Conservation (phyloP, 2,329 filamentous ascomycete genomes). For the Verticillium longisporum region DNA sequence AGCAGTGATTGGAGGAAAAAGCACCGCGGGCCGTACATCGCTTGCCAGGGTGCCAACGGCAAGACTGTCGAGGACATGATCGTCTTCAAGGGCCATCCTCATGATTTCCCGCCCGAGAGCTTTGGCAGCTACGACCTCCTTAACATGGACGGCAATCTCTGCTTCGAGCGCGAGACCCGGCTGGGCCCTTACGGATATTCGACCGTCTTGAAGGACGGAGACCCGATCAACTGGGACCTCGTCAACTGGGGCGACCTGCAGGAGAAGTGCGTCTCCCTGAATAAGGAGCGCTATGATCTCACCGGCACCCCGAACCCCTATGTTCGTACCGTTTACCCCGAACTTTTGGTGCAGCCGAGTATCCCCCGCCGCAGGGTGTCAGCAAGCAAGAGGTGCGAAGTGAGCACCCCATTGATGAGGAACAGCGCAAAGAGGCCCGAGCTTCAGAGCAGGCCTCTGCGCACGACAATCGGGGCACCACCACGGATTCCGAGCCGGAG, state of each 20-base stretch:
- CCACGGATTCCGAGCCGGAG: background rate
- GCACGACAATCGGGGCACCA: background rate
- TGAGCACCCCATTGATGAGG: background rate
- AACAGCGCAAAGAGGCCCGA: background rate
- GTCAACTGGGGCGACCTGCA: slow-evolving; percentile 69
- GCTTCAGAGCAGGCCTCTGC: background rate
- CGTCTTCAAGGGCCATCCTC: slow-evolving; percentile 55
- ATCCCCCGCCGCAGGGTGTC: background rate
- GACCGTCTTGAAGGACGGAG: slow-evolving; percentile 35
- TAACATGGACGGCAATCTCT: slow-evolving; percentile 55
- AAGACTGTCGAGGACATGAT: slow-evolving; percentile 53
- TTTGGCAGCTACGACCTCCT: slow-evolving; percentile 58
- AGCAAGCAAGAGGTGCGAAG: background rate
- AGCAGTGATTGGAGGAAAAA: slow-evolving; percentile 49
- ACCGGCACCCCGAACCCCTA: slow-evolving; percentile 35
- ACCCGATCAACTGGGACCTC: slow-evolving; percentile 49
- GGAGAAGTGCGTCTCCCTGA: slow-evolving; percentile 56
- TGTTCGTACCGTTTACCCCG: slow-evolving; percentile 29
- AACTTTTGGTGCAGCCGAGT: background rate
- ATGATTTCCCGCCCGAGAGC: slow-evolving; percentile 50
- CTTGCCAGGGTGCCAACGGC: slow-evolving; percentile 60
- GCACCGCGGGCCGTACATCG: slow-evolving; percentile 50
- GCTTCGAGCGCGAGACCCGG: slow-evolving; percentile 63
- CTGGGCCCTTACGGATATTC: slow-evolving; percentile 59
- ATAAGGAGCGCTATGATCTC: slow-evolving; percentile 56